phyloP scores from a whole-genome alignment of 1,284 basidiomycete species.

The Melampsora americana region DNA sequence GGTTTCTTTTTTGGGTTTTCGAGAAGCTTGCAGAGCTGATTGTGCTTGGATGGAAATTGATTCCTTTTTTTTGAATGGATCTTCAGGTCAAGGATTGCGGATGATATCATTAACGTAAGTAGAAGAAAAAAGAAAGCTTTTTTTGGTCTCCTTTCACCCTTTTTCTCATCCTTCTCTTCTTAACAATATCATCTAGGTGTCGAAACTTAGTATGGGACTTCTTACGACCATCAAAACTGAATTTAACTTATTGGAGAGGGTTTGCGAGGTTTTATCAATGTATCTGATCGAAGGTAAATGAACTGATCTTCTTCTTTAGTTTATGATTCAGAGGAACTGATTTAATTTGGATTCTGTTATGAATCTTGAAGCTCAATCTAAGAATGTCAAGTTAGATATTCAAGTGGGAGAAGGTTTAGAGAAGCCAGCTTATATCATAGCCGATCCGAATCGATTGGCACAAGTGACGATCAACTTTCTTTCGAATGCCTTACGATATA shows the following conservation, averaged over 20 bases:
- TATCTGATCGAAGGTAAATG: conserved; percentile 40
- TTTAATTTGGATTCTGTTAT: background rate
- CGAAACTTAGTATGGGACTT: conserved; percentile 41
- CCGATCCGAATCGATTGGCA: conserved; percentile 39
- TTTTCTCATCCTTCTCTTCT: background rate
- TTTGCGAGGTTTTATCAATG: conserved; percentile 39
- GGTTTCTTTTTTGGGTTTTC: background rate
- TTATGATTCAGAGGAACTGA: background rate
- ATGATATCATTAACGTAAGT: conserved; percentile 40
- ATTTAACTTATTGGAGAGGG: conserved; percentile 25
- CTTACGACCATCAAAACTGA: conserved; percentile 40
- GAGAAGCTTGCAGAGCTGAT: too few relatives aligned
- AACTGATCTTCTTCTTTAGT: background rate
- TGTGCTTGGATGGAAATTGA: too few relatives aligned
- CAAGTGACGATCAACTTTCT: conserved; percentile 43
- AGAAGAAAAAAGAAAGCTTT: too few relatives aligned
- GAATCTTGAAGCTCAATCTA: conserved; percentile 31
- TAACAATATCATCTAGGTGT: conserved; percentile 5
- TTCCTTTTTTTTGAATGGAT: background rate
- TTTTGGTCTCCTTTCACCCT: background rate
- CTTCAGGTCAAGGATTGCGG: conserved; percentile 39
- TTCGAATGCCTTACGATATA: conserved; percentile 40
- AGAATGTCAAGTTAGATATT: conserved; percentile 28
- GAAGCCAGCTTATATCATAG: conserved; percentile 19
- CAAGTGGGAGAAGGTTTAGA: conserved; percentile 39